Base-by-base conservation (phyloP, 208 protist species). In the Leishmania martiniquensis region DNA sequence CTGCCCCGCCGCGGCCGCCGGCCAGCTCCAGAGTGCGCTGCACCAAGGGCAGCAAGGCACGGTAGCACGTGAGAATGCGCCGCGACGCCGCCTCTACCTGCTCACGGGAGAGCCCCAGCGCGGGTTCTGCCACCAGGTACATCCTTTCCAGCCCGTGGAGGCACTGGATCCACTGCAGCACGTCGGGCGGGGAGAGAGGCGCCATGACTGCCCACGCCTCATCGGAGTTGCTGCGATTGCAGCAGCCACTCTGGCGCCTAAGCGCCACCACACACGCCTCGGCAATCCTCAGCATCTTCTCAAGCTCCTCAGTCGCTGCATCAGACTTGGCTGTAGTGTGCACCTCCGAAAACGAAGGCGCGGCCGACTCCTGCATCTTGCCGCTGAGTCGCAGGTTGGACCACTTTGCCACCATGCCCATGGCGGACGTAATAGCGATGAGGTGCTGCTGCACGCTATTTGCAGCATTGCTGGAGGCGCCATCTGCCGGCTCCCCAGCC, bases 361-460 rank as follows among this genome's bases (percentile, higher is more conserved):
- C 29, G 34, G 22, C 17, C 25, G 34, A 34, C 5, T 45, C 51
- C 51, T 63, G 34, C 37, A 52, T 25, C 37, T 15, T 60, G 34
- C 70, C 34, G 49, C 70, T 37, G 2, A 60, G 74, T 32, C 68
- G 47, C 45, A 4, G 72, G 54, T 0, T 34, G 6, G 78, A 49
- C 78, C 82, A 82, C 69, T 82, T 93, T 17, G 81, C 63, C 47
- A 94, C 72, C 62, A 97, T 89, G 42, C 32, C 68, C 74, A 95
- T 91, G 10, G 91, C 90, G 22, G 91, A 95, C 6, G 85, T 72
- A 51, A 97, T 72, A 17, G 87, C 88, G 2, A 72, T 82, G 0
- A 87, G 76, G 32, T 89, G 78, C 72, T 91, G 87, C 78, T 82
- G 81, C 55, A 55, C 59, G 4, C 37, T 75, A 13, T 54, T 62